phyloP scores from a whole-genome alignment of 2,329 filamentous ascomycete genomes.

The Emergomyces africanus region DNA sequence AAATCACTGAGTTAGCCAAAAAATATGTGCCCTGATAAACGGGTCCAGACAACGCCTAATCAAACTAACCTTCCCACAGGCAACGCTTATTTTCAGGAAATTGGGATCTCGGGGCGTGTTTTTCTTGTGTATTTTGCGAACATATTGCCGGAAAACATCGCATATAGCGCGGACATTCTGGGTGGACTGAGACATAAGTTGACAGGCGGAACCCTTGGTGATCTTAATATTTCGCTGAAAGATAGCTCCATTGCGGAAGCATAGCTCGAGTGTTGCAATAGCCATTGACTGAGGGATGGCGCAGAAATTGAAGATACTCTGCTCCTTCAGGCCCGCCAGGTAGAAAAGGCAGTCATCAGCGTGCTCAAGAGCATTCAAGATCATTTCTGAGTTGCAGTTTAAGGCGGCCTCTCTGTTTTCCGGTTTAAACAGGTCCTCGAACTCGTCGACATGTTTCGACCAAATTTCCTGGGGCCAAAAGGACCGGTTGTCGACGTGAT shows the following conservation, averaged over 20 bases:
- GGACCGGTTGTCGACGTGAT: conserved; percentile 70
- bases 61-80: conserved; percentile 62
- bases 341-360: conserved; percentile 95
- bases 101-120: conserved; percentile 90
- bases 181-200: conserved; percentile 82
- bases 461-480: conserved; percentile 97
- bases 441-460: conserved; percentile 85
- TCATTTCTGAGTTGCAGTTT: conserved; percentile 85
- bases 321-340: conserved; percentile 85
- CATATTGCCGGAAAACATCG: conserved; percentile 66
- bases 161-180: conserved; percentile 77
- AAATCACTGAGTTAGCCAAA: conserved; percentile 6
- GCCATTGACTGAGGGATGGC: conserved; percentile 97
- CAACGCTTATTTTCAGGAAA: conserved; percentile 80
- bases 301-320: conserved; percentile 98
- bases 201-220: conserved; percentile 84
- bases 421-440: conserved; percentile 79
- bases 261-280: conserved; percentile 81
- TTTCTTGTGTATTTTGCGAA: conserved; percentile 75
- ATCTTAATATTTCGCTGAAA: conserved; percentile 91
- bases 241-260: conserved; percentile 81
- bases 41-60: background rate
- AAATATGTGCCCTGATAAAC: background rate
- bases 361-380: conserved; percentile 75
- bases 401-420: conserved; percentile 66